phyloP scores from a whole-genome alignment of 371 early-diverging fungal genomes.

The Mortierella sp. region DNA sequence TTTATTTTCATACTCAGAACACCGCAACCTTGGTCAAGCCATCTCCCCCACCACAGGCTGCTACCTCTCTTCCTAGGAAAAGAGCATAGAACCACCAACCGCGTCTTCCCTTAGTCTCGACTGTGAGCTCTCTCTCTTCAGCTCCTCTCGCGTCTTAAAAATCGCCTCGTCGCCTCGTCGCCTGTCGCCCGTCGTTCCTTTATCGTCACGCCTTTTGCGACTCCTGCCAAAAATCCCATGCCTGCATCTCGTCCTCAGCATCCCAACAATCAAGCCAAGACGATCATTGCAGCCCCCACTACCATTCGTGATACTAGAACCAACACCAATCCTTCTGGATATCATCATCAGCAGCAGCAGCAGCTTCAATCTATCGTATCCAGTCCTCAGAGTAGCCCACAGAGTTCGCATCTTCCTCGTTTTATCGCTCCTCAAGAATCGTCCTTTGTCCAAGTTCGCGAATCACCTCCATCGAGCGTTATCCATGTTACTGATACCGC shows the following conservation, averaged over 20 bases:
- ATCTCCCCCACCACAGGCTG: not conserved
- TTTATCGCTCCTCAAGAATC: conserved; percentile 15
- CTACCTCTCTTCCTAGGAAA: conserved; percentile 3
- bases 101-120: not conserved
- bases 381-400: conserved; percentile 42
- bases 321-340: not conserved
- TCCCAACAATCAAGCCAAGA: conserved; percentile 31
- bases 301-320: not conserved
- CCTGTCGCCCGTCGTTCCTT: not conserved
- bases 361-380: conserved; percentile 29
- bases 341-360: conserved; percentile 9
- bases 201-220: not conserved
- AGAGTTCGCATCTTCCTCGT: conserved; percentile 25
- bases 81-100: not conserved
- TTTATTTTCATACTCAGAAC: conserved; percentile 1
- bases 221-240: conserved; percentile 23
- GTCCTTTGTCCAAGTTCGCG: conserved; percentile 9
- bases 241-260: conserved; percentile 48
- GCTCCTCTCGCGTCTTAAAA: not conserved
- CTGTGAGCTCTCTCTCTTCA: not conserved
- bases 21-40: not conserved
- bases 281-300: conserved; percentile 17
- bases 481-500: conserved; percentile 34
- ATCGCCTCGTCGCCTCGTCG: not conserved
- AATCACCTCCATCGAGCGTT: conserved; percentile 4